Conservation (phyloP, 23 red algal genomes). For the Chondrus crispus region DNA sequence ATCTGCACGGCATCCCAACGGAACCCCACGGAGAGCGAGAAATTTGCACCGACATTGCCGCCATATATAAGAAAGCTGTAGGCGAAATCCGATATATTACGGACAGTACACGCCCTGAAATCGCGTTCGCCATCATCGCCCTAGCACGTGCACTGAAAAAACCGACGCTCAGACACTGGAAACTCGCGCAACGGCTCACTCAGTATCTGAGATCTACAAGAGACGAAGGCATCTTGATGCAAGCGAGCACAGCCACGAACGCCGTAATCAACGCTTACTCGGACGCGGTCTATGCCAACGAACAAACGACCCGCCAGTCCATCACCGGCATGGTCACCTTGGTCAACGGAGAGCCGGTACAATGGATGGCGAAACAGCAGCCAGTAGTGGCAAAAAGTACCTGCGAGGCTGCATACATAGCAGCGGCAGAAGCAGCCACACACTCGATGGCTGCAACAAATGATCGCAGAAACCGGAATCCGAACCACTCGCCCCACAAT, state of each 20-base stretch:
- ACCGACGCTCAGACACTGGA: background rate
- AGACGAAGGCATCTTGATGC: background rate
- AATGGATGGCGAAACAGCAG: background rate
- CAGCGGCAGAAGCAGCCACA: background rate
- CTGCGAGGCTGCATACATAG: background rate
- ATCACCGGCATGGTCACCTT: background rate
- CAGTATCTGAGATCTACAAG: background rate
- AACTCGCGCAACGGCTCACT: background rate
- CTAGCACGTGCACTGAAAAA: background rate
- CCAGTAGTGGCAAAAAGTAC: background rate
- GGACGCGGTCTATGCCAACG: background rate
- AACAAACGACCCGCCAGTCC: background rate
- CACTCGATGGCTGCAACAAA: no score
- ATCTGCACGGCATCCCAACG: background rate
- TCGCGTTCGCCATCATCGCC: background rate
- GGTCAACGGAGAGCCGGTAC: background rate
- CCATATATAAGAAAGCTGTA: background rate
- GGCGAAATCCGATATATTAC: background rate
- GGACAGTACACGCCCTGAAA: background rate
- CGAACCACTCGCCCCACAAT: no score
- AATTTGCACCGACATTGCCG: background rate
- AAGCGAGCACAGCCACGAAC: background rate
- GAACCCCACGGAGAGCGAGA: background rate
- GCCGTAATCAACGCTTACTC: background rate
- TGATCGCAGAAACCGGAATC: no score